Conservation (phyloP, 306 rosid genomes). For the Vicia villosa region DNA sequence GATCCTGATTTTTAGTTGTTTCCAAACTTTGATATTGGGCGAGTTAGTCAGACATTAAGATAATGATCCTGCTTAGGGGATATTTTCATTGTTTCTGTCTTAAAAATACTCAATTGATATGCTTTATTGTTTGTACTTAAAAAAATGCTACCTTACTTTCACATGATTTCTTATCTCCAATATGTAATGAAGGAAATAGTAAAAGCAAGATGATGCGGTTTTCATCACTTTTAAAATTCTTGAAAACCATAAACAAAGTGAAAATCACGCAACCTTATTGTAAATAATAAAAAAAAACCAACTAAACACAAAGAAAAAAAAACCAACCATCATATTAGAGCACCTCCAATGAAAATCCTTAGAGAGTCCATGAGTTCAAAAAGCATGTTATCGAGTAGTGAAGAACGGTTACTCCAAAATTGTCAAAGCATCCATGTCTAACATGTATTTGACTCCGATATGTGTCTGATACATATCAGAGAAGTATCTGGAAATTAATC, state of each 20-base stretch:
- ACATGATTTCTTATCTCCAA: conserved; percentile 11
- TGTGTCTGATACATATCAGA: too few relatives aligned
- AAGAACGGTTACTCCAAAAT: too few relatives aligned
- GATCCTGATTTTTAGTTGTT: background rate
- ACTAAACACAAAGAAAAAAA: too few relatives aligned
- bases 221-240: conserved; percentile 14
- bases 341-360: background rate
- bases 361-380: background rate
- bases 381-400: too few relatives aligned
- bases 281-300: background rate
- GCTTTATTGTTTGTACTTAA: background rate
- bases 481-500: too few relatives aligned
- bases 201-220: background rate
- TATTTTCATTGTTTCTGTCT: background rate
- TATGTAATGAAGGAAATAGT: conserved; percentile 1
- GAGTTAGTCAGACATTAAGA: conserved; percentile 16
- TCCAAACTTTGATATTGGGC: background rate
- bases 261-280: background rate
- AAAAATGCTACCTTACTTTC: background rate
- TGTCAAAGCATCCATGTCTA: too few relatives aligned
- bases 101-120: background rate
- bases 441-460: too few relatives aligned
- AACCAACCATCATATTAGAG: background rate
- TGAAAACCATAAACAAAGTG: background rate
- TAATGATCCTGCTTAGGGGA: conserved; percentile 1